Evolutionary conservation across 106 monocot species (phyloP).

Genomic region (Phalaenopsis equestris): DNA sequence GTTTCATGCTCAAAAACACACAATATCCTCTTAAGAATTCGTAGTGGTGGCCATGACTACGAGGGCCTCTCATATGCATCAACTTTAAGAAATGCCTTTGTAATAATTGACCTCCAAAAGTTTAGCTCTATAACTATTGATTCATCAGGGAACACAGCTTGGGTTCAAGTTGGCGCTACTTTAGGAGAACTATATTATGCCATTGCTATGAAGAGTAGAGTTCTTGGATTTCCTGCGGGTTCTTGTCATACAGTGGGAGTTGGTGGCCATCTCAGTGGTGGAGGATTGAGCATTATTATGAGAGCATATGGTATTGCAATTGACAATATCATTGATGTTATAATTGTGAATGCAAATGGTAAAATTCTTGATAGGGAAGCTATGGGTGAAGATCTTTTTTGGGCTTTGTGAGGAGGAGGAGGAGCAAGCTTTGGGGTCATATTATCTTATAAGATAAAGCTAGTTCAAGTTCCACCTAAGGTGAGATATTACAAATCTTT

Average conservation of each 20-base stretch:
- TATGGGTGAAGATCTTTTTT: conserved; percentile 26
- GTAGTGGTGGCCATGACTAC: conserved; percentile 37
- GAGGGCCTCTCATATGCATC: conserved; percentile 35
- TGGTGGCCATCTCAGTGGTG: conserved; percentile 32
- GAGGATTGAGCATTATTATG: conserved; percentile 23
- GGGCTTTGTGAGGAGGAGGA: conserved; percentile 36
- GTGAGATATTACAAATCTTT: conserved; percentile 4
- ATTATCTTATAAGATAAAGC: conserved; percentile 33
- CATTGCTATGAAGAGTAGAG: conserved; percentile 8
- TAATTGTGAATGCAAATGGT: conserved; percentile 19
- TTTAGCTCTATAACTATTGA: conserved; percentile 11
- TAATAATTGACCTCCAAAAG: conserved; percentile 18
- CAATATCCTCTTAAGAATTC: conserved; percentile 15
- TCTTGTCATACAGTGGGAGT: conserved; percentile 23
- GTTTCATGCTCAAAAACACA: conserved; percentile 13
- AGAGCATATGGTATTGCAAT: conserved; percentile 24
- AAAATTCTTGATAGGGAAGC: conserved; percentile 15
- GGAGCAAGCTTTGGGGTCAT: conserved; percentile 47
- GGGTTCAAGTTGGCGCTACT: conserved; percentile 35
- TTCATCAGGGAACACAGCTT: background rate
- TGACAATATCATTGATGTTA: conserved; percentile 26
- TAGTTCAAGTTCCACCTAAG: conserved; percentile 26
- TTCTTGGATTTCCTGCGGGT: conserved; percentile 19
- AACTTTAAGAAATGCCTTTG: background rate
- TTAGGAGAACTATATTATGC: conserved; percentile 33